Conservation (phyloP, 176 grass and related monocot genomes). For the Metroxylon sagu region DNA sequence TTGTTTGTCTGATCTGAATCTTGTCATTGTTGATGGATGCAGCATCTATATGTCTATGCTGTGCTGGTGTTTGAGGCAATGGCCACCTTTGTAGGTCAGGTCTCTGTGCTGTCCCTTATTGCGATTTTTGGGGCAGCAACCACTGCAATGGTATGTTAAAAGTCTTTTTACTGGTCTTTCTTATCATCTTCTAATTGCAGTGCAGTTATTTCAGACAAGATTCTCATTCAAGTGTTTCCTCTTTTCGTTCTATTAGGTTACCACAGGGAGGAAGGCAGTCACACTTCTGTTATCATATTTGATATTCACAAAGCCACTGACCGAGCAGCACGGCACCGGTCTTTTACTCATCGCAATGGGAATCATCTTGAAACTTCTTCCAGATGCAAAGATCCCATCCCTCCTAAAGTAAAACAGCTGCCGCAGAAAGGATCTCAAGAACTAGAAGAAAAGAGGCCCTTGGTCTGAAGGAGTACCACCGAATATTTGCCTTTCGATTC, state of each 20-base stretch:
- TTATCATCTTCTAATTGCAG: too few species aligned
- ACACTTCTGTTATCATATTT: constrained; percentile 85
- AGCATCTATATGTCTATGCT: constrained; percentile 84
- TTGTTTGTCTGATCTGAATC: too few species aligned
- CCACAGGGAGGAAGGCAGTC: constrained; percentile 78
- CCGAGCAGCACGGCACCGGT: constrained; percentile 66
- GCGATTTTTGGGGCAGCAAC: constrained; percentile 73
- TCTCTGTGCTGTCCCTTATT: constrained; percentile 83
- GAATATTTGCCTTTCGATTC: too few species aligned
- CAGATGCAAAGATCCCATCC: constrained; percentile 39
- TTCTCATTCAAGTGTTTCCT: too few species aligned
- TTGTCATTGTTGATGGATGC: constrained; percentile 11
- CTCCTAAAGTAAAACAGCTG: constrained; percentile 8
- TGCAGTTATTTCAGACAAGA: too few species aligned
- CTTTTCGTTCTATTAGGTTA: constrained; percentile 23
- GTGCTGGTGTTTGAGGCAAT: constrained; percentile 89
- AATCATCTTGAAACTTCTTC: constrained; percentile 67
- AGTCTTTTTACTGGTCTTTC: neutral
- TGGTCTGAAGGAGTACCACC: constrained; percentile 30
- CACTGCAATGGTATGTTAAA: constrained; percentile 50
- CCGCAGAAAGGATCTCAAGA: constrained; percentile 9
- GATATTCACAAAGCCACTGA: constrained; percentile 92
- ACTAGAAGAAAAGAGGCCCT: constrained; percentile 22
- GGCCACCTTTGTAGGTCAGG: constrained; percentile 91
- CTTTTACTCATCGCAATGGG: constrained; percentile 79